phyloP scores from a whole-genome alignment of 2,329 filamentous ascomycete species.

The Cercospora janseana region DNA sequence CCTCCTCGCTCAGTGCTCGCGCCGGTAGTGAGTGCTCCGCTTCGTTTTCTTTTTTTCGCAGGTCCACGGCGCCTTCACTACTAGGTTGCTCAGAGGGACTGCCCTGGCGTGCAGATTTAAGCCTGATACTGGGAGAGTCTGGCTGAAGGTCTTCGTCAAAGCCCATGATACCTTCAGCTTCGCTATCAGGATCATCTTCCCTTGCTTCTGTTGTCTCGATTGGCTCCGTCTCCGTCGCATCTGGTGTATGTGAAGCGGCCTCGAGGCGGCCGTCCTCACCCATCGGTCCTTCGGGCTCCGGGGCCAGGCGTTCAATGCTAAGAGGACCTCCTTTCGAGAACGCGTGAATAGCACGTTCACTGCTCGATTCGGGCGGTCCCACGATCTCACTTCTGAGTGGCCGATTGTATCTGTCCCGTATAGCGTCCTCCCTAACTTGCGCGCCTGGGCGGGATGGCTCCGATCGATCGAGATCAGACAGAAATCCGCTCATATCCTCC shows the following conservation, averaged over 20 bases:
- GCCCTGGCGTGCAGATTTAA: neutral
- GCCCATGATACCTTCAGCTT: neutral
- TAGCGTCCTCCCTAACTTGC: conserved; percentile 11
- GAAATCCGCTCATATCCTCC: neutral
- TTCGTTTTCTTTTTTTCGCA: conserved; percentile 6
- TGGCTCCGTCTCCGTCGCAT: neutral
- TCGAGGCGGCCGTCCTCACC: neutral
- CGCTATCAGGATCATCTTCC: neutral
- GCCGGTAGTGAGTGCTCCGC: neutral
- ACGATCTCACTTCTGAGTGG: conserved; percentile 16
- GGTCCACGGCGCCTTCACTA: conserved; percentile 23
- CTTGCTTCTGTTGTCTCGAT: neutral
- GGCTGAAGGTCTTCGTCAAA: neutral
- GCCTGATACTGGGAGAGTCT: neutral
- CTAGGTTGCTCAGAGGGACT: conserved; percentile 16
- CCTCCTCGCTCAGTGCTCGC: neutral
- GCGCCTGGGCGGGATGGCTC: conserved; percentile 12
- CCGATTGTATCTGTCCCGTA: conserved; percentile 20
- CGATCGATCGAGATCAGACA: conserved; percentile 6
- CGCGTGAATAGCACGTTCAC: conserved; percentile 18
- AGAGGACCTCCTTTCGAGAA: conserved; percentile 22
- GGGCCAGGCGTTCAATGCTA: conserved; percentile 22
- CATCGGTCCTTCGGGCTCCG: neutral
- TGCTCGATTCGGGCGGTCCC: neutral
- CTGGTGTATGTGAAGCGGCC: neutral